Evolutionary conservation across 306 rosid genomes (phyloP).

Genomic region (Castanospermum australe): DNA sequence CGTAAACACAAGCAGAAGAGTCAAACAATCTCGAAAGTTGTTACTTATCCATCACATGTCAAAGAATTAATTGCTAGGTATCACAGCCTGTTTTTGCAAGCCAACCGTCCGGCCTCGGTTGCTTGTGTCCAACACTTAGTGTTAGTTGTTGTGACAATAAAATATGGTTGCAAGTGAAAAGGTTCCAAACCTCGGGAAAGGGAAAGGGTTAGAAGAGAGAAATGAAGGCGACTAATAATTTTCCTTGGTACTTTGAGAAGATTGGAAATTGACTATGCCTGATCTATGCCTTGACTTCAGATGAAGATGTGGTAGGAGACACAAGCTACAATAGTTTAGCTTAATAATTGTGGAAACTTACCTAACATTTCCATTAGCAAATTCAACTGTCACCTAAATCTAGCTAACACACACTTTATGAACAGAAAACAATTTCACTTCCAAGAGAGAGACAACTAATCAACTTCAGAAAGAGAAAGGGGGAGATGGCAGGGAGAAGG

Average conservation of each 20-base stretch:
- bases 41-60: constrained; percentile 49
- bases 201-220: background rate
- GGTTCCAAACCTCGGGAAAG: constrained; percentile 31
- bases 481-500: background rate
- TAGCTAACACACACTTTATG: constrained; percentile 10
- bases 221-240: background rate
- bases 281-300: constrained; percentile 14
- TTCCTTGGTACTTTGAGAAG: background rate
- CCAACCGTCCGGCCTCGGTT: constrained; percentile 42
- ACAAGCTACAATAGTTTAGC: constrained; percentile 3
- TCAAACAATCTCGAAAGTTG: constrained; percentile 35
- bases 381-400: constrained; percentile 34
- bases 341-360: constrained; percentile 23
- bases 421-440: constrained; percentile 19
- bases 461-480: background rate
- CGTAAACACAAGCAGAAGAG: constrained; percentile 27
- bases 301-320: constrained; percentile 4
- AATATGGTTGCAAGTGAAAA: constrained; percentile 41
- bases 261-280: constrained; percentile 13
- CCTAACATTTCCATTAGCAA: constrained; percentile 35
- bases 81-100: constrained; percentile 26
- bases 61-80: constrained; percentile 42
- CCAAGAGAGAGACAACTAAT: background rate
- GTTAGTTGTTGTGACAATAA: constrained; percentile 39
- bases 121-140: constrained; percentile 48